Base-by-base conservation (phyloP, 176 grass and related monocot genomes). In the Chrysopogon serrulatus region DNA sequence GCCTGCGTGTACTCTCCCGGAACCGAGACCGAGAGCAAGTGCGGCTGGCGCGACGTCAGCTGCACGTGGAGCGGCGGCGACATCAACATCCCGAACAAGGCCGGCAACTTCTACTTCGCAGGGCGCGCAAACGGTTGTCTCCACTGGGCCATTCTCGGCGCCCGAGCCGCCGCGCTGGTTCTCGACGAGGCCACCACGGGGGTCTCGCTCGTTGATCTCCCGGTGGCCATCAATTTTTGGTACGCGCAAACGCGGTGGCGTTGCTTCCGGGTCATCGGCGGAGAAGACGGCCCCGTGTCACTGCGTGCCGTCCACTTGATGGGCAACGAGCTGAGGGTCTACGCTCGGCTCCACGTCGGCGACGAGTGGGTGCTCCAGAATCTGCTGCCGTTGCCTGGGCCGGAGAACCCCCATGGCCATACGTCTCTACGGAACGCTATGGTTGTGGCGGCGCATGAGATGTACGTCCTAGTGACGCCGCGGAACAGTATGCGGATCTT, bases 351-450 rank as follows among this genome's bases (percentile, higher is more conserved):
- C 4, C 23, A 5, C 0, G 60, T 19, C 5, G 2, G 21, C 28
- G 47, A 5, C 3, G 36, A 87, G 36, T 87, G 78, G 78, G 28
- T 48, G 21, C 5, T 21, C 2, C 59, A 87, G 85, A 87, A 47
- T 4, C 2, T 28, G 11, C 2, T 87, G 23, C 63, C 28, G 28
- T 40, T 87, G n/a, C n/a, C n/a, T n/a, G n/a, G n/a, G 36, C 71
- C 60, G 57, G 77, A 74, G 18, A 59, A 18, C 4, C 13, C 68
- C 67, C 23, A 1, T n/a, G n/a, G n/a, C n/a, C n/a, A n/a, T n/a
- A n/a, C n/a, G n/a, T n/a, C n/a, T n/a, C n/a, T n/a, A n/a, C n/a
- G 40, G 40, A 3, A 65, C 40, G 12, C 2, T 1, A 14, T 44
- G 43, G 14, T 44, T 44, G 66, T n/a, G 11, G 19, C 5, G 9